Base-by-base conservation (phyloP, 495 filamentous ascomycete genomes). In the Echria macrotheca region DNA sequence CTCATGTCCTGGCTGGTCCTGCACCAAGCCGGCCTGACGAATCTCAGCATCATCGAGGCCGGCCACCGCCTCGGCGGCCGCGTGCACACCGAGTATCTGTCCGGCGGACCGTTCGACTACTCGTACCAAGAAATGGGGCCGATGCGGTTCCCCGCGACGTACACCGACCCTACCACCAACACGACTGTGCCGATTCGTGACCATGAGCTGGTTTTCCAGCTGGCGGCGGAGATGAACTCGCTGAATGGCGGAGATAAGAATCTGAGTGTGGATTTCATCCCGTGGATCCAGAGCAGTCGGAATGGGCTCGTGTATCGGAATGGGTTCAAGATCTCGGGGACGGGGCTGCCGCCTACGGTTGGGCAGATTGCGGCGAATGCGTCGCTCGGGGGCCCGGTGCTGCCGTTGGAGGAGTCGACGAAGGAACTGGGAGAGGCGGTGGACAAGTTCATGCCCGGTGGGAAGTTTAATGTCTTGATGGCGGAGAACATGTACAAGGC, bases 61-160 rank as follows among this genome's bases (percentile, higher is more conserved):
- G 58, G 54, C 15, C 39, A 69, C 25, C 56, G 60, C n/a, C 58
- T 72, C 5, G 62, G 65, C 37, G 72, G 84, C 3, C 72, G 82
- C 2, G 77, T 86, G 18, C 77, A 78, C 47, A 85, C 82, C 3
- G 73, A 73, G 33, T 85, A 85, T 46, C 71, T 86, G 0, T 74
- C 70, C 21, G 72, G 77, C 21, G 72, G 74, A 0, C 80, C 82
- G 0, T 77, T 80, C 19, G 70, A 87, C 12, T 86, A 86, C 49
- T 79, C 82, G 35, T 87, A 87, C 48, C 82, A 86, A 54, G 84
- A 87, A 57, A 86, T 87, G 84, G 84, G 84, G 0, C 81, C 83
- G 0, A 86, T 86, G 84, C 71, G 83, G 3, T 86, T 71, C 47
- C 71, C 82, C 25, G 69, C 74, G 5, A 80, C 69, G 0, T 73